Evolutionary conservation across 2,329 filamentous ascomycete genomes (phyloP).

Genomic region (Apiospora saccharicola): DNA sequence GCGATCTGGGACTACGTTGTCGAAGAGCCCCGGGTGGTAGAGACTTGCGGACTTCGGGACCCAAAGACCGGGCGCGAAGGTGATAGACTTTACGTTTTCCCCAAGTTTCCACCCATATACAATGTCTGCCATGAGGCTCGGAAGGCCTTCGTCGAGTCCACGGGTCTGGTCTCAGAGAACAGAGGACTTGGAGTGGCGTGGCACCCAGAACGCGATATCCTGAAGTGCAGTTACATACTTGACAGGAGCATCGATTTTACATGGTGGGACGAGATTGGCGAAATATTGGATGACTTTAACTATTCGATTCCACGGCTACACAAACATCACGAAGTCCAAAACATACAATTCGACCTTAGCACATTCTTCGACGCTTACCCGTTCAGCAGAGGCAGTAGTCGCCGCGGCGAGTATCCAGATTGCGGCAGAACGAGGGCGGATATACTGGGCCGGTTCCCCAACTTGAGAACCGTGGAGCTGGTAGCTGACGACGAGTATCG

Average conservation of each 20-base stretch:
- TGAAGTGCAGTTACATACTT: neutral
- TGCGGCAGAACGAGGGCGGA: too few relatives aligned
- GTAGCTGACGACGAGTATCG: neutral
- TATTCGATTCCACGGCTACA: too few relatives aligned
- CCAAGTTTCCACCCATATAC: neutral
- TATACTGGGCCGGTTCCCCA: neutral
- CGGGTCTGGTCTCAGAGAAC: neutral
- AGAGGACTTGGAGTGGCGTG: neutral
- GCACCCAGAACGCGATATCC: neutral
- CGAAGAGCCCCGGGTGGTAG: neutral
- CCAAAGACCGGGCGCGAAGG: too few relatives aligned
- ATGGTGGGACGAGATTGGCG: neutral
- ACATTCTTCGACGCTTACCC: too few relatives aligned
- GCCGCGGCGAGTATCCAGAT: too few relatives aligned
- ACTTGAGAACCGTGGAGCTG: neutral
- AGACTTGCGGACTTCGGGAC: neutral
- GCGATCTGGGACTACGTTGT: neutral
- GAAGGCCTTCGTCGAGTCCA: neutral
- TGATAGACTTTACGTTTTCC: neutral
- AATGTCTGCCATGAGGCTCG: neutral
- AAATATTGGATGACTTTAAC: fast-evolving
- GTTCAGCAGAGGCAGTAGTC: too few relatives aligned
- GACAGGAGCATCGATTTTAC: too few relatives aligned
- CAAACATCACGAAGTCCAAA: too few relatives aligned
- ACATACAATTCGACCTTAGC: too few relatives aligned